Percentiles rank a stretch among this genome's conserved stretches.
Evolutionary conservation across 2,329 filamentous ascomycete species (phyloP).

Genomic region (Didymella lethalis): DNA sequence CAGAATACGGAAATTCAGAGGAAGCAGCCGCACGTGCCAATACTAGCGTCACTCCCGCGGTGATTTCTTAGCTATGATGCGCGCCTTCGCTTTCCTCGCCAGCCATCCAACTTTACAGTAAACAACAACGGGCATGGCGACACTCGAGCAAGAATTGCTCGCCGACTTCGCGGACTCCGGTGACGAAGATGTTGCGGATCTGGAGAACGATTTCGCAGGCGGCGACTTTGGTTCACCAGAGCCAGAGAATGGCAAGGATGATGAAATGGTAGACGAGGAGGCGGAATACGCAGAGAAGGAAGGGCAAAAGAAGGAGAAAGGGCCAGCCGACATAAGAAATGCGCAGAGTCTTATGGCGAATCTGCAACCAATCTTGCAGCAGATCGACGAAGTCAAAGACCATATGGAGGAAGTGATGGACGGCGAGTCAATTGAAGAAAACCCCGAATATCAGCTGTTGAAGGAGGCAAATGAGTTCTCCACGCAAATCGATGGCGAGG

Average conservation of each 20-base stretch:
- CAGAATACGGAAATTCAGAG: conserved; percentile 17
- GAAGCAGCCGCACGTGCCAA: conserved; percentile 18
- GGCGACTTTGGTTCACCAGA: conserved; percentile 37
- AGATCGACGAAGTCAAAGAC: conserved; percentile 55
- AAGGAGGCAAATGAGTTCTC: conserved; percentile 90
- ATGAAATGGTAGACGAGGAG: conserved; percentile 67
- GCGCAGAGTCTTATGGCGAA: conserved; percentile 83
- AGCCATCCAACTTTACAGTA: conserved; percentile 2
- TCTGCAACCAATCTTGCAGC: conserved; percentile 81
- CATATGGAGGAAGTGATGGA: conserved; percentile 77
- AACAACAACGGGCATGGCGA: conserved; percentile 68
- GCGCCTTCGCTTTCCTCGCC: conserved; percentile 15
- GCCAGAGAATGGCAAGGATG: conserved; percentile 66
- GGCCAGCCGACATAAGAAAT: conserved; percentile 72
- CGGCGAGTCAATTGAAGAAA: conserved; percentile 83
- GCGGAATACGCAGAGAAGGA: conserved; percentile 61
- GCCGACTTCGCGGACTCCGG: conserved; percentile 90
- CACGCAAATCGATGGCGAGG: conserved; percentile 91
- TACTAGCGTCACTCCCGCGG: conserved; percentile 22
- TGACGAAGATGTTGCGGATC: conserved; percentile 58
- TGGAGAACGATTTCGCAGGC: conserved; percentile 49
- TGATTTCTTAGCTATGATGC: conserved; percentile 22
- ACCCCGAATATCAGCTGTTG: conserved; percentile 87
- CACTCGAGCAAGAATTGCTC: conserved; percentile 88
- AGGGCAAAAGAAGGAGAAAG: conserved; percentile 74